These are phyloP conservation scores for Pseudognaphalium luteoalbum DNA, from an alignment of 129 eudicot species.

Conservation along the genomic window DNA sequence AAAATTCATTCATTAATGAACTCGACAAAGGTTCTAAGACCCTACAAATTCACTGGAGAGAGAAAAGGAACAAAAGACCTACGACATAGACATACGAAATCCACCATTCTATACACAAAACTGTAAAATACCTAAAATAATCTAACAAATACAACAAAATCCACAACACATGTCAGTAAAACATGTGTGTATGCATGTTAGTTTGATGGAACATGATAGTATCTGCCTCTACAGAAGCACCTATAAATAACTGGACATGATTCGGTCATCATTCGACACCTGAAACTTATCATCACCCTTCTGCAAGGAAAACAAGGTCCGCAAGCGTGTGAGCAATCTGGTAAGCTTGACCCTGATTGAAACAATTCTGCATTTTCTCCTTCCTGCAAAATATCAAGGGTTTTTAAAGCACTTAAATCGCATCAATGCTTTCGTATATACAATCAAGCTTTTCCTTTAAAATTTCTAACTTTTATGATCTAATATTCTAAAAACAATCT, in stretches of 20 bases:
- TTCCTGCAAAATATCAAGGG: constrained; percentile 24
- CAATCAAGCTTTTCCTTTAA: background rate
- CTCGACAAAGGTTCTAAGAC: background rate
- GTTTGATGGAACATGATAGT: constrained; percentile 81
- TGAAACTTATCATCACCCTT: constrained; percentile 75
- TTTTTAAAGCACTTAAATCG: background rate
- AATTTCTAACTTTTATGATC: background rate
- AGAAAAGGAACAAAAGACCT: background rate
- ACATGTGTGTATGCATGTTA: constrained; percentile 6
- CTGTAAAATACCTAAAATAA: background rate
- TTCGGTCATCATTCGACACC: constrained; percentile 53
- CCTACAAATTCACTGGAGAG: background rate
- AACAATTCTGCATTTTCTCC: constrained; percentile 53
- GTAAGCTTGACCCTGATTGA: constrained; percentile 78
- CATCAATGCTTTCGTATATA: background rate
- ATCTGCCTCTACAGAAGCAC: constrained; percentile 77
- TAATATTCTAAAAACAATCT: too few species aligned
- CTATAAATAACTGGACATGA: constrained; percentile 85
- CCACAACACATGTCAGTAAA: background rate
- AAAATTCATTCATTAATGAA: background rate
- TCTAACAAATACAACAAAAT: background rate
- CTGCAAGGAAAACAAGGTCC: constrained; percentile 86
- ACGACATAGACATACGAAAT: background rate
- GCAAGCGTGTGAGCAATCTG: constrained; percentile 88
- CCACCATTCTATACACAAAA: background rate